Conservation (phyloP, 768 basidiomycete genomes). For the Leccinum fibrillosum region DNA sequence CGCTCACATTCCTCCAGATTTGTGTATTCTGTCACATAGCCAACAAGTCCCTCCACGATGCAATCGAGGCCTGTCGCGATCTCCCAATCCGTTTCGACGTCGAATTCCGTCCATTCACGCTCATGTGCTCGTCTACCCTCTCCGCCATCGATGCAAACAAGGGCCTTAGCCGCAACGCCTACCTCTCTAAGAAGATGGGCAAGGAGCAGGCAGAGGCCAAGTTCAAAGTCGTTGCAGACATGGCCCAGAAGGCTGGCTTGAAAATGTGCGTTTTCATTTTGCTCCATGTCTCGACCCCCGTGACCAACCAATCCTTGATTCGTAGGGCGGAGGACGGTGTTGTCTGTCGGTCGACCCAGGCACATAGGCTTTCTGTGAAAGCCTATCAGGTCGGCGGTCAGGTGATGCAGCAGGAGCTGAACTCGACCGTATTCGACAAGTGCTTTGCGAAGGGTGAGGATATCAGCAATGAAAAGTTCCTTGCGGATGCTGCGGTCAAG, state of each 20-base stretch:
- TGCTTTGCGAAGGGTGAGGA: conserved; percentile 41
- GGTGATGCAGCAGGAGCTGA: conserved; percentile 36
- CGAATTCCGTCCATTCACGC: conserved; percentile 34
- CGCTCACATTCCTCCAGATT: conserved; percentile 21
- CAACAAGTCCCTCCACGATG: conserved; percentile 34
- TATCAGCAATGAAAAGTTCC: conserved; percentile 32
- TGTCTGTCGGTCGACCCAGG: conserved; percentile 38
- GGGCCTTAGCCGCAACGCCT: conserved; percentile 21
- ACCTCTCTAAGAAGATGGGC: conserved; percentile 25
- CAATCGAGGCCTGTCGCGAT: conserved; percentile 33
- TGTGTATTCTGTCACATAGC: conserved; percentile 40
- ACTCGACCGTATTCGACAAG: conserved; percentile 37
- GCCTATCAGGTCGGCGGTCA: conserved; percentile 42
- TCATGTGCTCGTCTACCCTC: conserved; percentile 25
- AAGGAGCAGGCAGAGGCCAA: conserved; percentile 26
- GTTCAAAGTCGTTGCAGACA: conserved; percentile 24
- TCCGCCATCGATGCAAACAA: conserved; percentile 19
- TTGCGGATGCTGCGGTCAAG: conserved; percentile 37
- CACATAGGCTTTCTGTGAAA: conserved; percentile 44
- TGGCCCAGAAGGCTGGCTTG: conserved; percentile 29
- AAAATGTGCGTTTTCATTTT: conserved; percentile 19
- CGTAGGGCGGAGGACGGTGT: conserved; percentile 36
- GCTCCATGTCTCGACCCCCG: background rate
- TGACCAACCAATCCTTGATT: background rate
- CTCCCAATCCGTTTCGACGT: conserved; percentile 34